Base-by-base conservation (phyloP, 1,284 basidiomycete genomes). In the Pseudomicrostroma phylloplanum region DNA sequence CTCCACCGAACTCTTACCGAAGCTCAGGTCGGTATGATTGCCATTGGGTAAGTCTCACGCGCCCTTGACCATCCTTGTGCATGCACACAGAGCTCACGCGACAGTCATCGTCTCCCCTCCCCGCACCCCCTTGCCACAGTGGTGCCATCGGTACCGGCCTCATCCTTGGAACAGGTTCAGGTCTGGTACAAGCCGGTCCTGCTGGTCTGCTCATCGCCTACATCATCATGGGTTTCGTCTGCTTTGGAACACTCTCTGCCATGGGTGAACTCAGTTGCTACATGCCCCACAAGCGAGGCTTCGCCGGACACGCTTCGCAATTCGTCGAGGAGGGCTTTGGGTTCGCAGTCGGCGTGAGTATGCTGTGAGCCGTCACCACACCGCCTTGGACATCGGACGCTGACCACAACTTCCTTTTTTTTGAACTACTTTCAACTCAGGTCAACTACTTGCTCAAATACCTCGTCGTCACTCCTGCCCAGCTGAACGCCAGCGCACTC, bases 101-200 rank as follows among this genome's bases (percentile, higher is more conserved):
- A 36, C 30, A 4, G 4, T 36, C 30, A 3, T 36, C 9, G 30
- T 9, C 30, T 36, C 30, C 9, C 30, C 30, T 36, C 30, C 30
- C 30, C 30, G n/a, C n/a, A 36, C 30, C 9, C 30, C 3, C 30
- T 9, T 36, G 3, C 30, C 30, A 36, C 30, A 68, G 73, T 23
- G 71, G 71, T 51, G 67, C 67, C 2, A 64, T 73, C 23, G 71
- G 71, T 8, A 89, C 88, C 25, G 89, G 89, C 74, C 81, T 90
- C 19, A 87, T 90, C 67, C 89, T 90, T 68, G 88, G 88, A 53
- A 84, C 80, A 6, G 82, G 82, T 49, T 71, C 71, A 0, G 80
- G 78, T 57, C 69, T 83, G 9, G 71, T 76, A 11, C 71, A 79
- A 58, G 81, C 80, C 39, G 83, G 83, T 7, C 83, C 83, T 0